Percentiles rank a stretch among this genome's conserved stretches.
These are phyloP conservation scores for Hippophae tibetana DNA, from an alignment of 306 rosid genomes.

Conservation along the genomic window DNA sequence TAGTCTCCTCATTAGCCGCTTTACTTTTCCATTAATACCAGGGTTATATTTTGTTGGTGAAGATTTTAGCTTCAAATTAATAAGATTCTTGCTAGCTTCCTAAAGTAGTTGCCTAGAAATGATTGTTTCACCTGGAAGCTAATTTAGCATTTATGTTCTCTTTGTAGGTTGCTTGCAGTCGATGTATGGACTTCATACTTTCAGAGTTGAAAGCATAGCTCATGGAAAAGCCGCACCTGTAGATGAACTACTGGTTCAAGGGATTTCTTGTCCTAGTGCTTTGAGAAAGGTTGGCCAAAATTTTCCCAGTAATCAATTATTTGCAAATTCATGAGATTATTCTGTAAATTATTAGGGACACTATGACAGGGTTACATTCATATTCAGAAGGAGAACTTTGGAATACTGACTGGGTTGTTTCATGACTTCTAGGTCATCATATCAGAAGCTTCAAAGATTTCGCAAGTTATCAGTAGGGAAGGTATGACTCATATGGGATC, in stretches of 20 bases:
- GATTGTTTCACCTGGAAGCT: no score
- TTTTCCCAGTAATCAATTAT: slow-evolving; percentile 13
- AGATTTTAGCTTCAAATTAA: no score
- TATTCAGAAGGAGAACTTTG: background rate
- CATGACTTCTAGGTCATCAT: slow-evolving; percentile 51
- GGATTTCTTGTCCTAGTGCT: slow-evolving; percentile 58
- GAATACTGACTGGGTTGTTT: slow-evolving; percentile 10
- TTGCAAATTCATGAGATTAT: background rate
- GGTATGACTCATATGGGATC: slow-evolving; percentile 24
- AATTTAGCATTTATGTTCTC: background rate
- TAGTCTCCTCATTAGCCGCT: no score
- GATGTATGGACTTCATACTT: slow-evolving; percentile 67
- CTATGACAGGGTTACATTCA: slow-evolving; percentile 3
- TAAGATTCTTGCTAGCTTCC: no score
- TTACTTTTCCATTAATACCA: no score
- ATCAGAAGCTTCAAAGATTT: slow-evolving; percentile 58
- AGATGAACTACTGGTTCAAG: slow-evolving; percentile 83
- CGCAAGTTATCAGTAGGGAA: slow-evolving; percentile 40
- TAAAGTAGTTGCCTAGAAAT: no score
- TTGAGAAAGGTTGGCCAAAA: slow-evolving; percentile 57
- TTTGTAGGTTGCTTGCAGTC: slow-evolving; percentile 78
- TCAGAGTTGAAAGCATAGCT: slow-evolving; percentile 77
- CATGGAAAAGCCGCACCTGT: slow-evolving; percentile 77
- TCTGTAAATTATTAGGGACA: background rate
- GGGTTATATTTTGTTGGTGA: no score